A percentile compares a stretch with the other conserved stretches of the same genome.
phyloP scores from a whole-genome alignment of 2,329 filamentous ascomycete species.

The Pseudofabraea citricarpa region DNA sequence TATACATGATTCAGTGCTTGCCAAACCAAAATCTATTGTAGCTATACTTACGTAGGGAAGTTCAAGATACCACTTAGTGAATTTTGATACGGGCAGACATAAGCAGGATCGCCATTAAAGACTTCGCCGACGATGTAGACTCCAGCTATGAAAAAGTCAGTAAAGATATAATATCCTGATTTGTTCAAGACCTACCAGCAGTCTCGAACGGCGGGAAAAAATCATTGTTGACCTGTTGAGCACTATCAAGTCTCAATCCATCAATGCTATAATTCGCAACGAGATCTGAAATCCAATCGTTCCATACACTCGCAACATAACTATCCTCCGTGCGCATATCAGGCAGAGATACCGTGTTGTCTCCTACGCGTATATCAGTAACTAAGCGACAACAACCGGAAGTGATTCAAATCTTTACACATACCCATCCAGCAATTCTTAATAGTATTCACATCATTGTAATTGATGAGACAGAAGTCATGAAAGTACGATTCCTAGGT shows the following conservation, averaged over 20 bases:
- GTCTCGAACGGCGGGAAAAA: conserved; percentile 52
- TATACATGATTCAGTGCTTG: not conserved
- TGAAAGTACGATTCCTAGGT: conserved; percentile 30
- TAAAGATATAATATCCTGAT: not conserved
- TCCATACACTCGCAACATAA: conserved; percentile 14
- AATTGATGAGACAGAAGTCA: conserved; percentile 29
- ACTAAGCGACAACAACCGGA: too few relatives aligned
- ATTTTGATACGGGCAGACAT: conserved; percentile 48
- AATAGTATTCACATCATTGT: conserved; percentile 27
- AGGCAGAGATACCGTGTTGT: conserved; percentile 20
- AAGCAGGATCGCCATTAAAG: conserved; percentile 47
- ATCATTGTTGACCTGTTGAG: conserved; percentile 39
- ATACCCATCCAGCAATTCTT: conserved; percentile 5
- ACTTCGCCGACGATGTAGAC: conserved; percentile 60
- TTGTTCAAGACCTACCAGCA: conserved; percentile 22
- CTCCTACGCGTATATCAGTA: conserved; percentile 9
- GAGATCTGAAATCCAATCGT: conserved; percentile 20
- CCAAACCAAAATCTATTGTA: not conserved
- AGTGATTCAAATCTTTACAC: not conserved
- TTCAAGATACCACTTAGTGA: conserved; percentile 56
- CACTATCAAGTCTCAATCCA: conserved; percentile 45
- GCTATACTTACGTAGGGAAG: conserved; percentile 43
- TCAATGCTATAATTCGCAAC: conserved; percentile 35
- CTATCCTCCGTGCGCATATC: conserved; percentile 24
- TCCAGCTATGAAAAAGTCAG: conserved; percentile 35